Percentiles rank a stretch among this genome's conserved stretches.
These are phyloP conservation scores for Hordeum marinum DNA, from an alignment of 176 grass and related monocot genomes.

Conservation along the genomic window DNA sequence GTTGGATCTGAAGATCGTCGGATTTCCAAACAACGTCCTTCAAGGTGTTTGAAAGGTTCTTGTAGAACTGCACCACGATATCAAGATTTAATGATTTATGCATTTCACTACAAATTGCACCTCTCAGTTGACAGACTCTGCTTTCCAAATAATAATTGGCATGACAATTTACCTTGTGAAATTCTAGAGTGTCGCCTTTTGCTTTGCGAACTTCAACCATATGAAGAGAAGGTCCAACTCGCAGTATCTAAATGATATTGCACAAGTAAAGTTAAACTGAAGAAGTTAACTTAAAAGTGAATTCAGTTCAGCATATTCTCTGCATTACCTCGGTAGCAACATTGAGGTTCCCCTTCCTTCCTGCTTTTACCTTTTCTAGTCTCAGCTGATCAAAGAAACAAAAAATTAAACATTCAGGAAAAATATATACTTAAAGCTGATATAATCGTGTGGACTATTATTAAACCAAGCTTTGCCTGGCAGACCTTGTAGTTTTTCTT, in stretches of 20 bases:
- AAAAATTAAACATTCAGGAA: neutral
- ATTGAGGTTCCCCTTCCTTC: conserved; percentile 95
- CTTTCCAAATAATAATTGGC: neutral
- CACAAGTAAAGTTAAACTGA: neutral
- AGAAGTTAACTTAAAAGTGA: neutral
- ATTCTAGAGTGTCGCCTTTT: conserved; percentile 91
- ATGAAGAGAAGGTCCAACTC: conserved; percentile 87
- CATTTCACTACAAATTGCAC: conserved; percentile 7
- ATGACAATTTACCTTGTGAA: conserved; percentile 72
- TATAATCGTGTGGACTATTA: neutral
- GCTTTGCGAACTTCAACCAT: conserved; percentile 95
- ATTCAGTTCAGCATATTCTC: conserved; percentile 10
- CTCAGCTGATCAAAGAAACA: conserved; percentile 58
- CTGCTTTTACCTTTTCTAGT: conserved; percentile 76
- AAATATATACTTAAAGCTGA: neutral
- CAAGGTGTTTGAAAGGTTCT: conserved; percentile 68
- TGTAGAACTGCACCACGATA: conserved; percentile 65
- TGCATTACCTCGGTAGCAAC: conserved; percentile 73
- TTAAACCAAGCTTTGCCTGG: neutral
- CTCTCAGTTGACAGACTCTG: neutral
- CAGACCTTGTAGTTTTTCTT: conserved; percentile 98
- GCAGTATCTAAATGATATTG: conserved; percentile 65
- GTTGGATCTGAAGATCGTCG: conserved; percentile 33
- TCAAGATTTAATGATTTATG: neutral
- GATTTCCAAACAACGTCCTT: conserved; percentile 96